Evolutionary conservation across 2,329 filamentous ascomycete species (phyloP).

Genomic region (Tolypocladium ovalisporum): DNA sequence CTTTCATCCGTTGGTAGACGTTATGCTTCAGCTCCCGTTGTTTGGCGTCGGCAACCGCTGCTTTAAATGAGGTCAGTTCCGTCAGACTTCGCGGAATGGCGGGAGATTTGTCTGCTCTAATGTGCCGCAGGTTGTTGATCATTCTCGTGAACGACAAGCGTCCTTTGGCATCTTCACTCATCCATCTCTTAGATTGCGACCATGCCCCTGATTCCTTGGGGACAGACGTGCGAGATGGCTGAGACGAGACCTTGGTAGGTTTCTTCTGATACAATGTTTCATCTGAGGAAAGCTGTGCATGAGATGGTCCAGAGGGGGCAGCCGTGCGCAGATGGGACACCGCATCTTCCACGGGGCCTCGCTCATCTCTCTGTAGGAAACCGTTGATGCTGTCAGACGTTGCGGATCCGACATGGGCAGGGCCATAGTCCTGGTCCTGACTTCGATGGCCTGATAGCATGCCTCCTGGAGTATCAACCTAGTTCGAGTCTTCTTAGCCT

Average conservation of each 20-base stretch:
- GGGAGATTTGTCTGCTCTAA: slow-evolving; percentile 24
- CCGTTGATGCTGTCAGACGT: neutral
- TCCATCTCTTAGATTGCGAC: slow-evolving; percentile 28
- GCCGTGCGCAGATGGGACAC: neutral
- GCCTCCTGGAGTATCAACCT: neutral
- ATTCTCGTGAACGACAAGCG: slow-evolving; percentile 23
- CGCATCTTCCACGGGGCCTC: neutral
- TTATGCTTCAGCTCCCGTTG: slow-evolving; percentile 12
- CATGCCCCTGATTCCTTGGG: slow-evolving; percentile 16
- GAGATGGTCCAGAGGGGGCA: neutral
- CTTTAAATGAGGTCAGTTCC: slow-evolving; percentile 21
- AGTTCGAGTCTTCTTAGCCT: neutral
- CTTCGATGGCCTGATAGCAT: too few relatives aligned
- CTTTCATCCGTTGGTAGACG: slow-evolving; percentile 12
- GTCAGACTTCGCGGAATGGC: slow-evolving; percentile 23
- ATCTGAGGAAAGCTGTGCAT: too few relatives aligned
- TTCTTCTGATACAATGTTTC: neutral
- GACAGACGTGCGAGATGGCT: neutral
- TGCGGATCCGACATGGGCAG: too few relatives aligned
- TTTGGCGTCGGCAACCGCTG: slow-evolving; percentile 15
- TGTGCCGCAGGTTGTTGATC: slow-evolving; percentile 21
- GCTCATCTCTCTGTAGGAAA: neutral
- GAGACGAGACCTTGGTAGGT: neutral
- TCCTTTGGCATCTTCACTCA: slow-evolving; percentile 21
- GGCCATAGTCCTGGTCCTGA: neutral